Evolutionary conservation across 176 grass and related monocot species (phyloP).

Genomic region (Zea mays): DNA sequence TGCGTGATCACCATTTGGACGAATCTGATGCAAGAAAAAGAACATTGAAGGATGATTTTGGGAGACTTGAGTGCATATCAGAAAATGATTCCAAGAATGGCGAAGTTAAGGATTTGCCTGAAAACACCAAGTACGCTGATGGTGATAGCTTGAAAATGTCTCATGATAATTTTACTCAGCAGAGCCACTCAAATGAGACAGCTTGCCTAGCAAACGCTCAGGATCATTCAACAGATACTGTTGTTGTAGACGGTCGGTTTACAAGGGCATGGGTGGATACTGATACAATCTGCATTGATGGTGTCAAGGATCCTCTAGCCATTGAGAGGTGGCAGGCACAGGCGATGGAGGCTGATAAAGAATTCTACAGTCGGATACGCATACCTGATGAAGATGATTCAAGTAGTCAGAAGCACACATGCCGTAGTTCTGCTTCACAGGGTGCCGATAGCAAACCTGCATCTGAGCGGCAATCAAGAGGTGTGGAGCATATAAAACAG

Average conservation of each 20-base stretch:
- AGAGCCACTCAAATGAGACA: constrained; percentile 64
- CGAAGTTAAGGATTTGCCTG: constrained; percentile 61
- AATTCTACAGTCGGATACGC: constrained; percentile 77
- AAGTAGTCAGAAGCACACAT: constrained; percentile 60
- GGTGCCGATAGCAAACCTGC: constrained; percentile 66
- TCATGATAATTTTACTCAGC: constrained; percentile 62
- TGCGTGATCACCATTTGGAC: constrained; percentile 68
- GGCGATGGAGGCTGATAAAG: constrained; percentile 87
- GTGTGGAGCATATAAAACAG: constrained; percentile 79
- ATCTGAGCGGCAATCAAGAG: constrained; percentile 64
- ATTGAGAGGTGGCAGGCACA: constrained; percentile 98
- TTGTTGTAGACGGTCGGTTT: constrained; percentile 65
- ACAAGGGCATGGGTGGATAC: constrained; percentile 89
- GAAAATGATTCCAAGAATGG: constrained; percentile 73
- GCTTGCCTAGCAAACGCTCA: constrained; percentile 54
- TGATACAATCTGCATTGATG: constrained; percentile 69
- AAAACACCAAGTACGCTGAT: constrained; percentile 52
- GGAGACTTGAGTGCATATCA: constrained; percentile 69
- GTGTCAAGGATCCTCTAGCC: constrained; percentile 84
- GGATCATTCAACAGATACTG: constrained; percentile 71
- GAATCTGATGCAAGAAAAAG: constrained; percentile 75
- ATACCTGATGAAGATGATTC: constrained; percentile 79
- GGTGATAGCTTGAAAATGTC: constrained; percentile 71
- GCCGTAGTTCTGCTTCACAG: constrained; percentile 67
- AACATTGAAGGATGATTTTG: constrained; percentile 54